Evolutionary conservation across 306 rosid species (phyloP), one percentile per base, ranked within the genome.

Genomic region (Trifolium pratense): DNA sequence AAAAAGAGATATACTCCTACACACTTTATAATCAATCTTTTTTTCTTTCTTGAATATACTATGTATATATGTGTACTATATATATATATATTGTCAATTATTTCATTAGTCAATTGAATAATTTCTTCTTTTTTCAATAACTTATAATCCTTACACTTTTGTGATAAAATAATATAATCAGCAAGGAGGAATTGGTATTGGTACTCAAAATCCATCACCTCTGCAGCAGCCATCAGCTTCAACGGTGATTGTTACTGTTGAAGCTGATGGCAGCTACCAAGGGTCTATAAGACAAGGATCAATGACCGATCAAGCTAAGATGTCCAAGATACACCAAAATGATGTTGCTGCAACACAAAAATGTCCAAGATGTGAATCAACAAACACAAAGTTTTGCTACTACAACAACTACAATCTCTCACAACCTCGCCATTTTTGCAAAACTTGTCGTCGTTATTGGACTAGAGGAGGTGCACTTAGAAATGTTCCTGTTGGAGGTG

Each of bases 341-440:
- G 67, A 61, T 32, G 56, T 88, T 0, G 93, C 82, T 64, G 75
- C 76, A 1, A 58, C 78, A 7, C 84, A 85, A 0, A 93, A 93
- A 42, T 93, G 98, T 67, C 98, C 98, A 9, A 73, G 98, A 29
- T 93, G 98, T 31, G 98, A 93, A 65, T 93, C 98, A 1, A 72
- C 81, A 9, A 90, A 93, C 75, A 93, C 98, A 16, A 92, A 92
- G 84, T 92, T 92, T 25, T 92, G 98, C 68, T 92, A 92, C 84
- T 92, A 87, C 83, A 92, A 92, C 83, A 92, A 92, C 55, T 92
- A 92, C 76, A 90, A 75, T 63, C 90, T 83, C 0, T 77, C 96
- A 1, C 98, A 92, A 80, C 98, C 96, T 0, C 92, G 98, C 4
- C 98, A 92, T 85, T 90, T 88, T 66, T 93, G 98, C 86, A 90